Conservation (phyloP, 768 basidiomycete genomes). For the Suillus hirtellus region DNA sequence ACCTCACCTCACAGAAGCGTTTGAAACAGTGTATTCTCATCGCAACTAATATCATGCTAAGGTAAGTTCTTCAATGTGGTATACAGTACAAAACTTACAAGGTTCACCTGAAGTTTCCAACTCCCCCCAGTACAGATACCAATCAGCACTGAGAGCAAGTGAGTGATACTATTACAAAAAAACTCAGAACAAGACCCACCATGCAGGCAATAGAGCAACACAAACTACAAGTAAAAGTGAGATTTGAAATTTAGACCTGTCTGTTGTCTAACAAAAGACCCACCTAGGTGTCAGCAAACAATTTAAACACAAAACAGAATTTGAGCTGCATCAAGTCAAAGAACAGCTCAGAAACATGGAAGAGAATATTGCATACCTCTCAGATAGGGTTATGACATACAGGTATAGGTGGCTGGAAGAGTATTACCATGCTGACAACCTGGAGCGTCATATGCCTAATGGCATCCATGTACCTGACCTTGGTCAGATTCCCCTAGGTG, state of each 20-base stretch:
- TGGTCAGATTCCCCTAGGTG: not conserved
- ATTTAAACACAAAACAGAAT: not conserved
- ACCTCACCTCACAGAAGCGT: not conserved
- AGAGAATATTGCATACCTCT: not conserved
- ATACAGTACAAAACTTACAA: not conserved
- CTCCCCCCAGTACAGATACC: not conserved
- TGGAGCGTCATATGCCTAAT: not conserved
- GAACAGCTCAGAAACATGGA: not conserved
- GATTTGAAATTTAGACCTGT: not conserved
- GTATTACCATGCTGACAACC: not conserved
- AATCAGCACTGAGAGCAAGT: not conserved
- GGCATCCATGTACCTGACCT: not conserved
- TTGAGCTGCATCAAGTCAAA: not conserved
- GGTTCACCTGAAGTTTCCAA: not conserved
- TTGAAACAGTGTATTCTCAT: not conserved
- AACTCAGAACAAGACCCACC: not conserved
- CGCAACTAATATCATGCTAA: not conserved
- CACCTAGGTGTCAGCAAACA: not conserved
- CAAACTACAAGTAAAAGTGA: not conserved
- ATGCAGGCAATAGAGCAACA: not conserved
- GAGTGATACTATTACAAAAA: not conserved
- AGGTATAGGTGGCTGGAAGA: not conserved
- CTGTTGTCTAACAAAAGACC: not conserved
- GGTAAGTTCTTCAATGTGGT: not conserved
- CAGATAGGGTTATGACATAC: not conserved